phyloP scores from a whole-genome alignment of 2,329 filamentous ascomycete species.

The Fusarium irregulare region DNA sequence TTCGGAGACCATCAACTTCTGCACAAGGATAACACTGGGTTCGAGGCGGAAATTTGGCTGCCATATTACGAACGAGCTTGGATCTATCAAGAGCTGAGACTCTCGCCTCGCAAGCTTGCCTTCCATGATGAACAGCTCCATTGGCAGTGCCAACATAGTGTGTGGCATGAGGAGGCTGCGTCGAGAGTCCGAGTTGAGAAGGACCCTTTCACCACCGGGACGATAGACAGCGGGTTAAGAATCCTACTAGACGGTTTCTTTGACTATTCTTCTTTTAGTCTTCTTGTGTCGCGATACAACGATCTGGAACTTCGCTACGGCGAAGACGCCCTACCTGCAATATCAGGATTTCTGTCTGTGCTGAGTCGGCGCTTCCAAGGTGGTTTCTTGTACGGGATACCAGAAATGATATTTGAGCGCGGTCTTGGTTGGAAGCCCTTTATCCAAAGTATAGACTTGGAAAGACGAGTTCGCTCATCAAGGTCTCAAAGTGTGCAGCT shows the following conservation, averaged over 20 bases:
- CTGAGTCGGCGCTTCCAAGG: conserved; percentile 7
- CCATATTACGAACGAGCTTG: conserved; percentile 20
- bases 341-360: neutral
- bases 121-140: neutral
- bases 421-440: neutral
- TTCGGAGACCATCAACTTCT: neutral
- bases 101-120: neutral
- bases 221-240: neutral
- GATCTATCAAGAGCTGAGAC: conserved; percentile 18
- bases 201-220: fast-evolving
- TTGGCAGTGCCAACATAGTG: conserved; percentile 16
- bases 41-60: neutral
- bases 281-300: neutral
- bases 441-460: fast-evolving
- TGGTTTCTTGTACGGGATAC: conserved; percentile 13
- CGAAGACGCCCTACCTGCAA: conserved; percentile 12
- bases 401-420: conserved; percentile 19
- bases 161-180: conserved; percentile 9
- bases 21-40: neutral
- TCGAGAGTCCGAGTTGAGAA: fast-evolving
- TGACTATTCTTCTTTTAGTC: neutral
- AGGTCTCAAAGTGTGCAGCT: neutral
- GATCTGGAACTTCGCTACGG: neutral
- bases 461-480: neutral
- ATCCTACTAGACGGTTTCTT: neutral